Base-by-base conservation (phyloP, 352 stramenopile species). In the Pythium phragmitis region DNA sequence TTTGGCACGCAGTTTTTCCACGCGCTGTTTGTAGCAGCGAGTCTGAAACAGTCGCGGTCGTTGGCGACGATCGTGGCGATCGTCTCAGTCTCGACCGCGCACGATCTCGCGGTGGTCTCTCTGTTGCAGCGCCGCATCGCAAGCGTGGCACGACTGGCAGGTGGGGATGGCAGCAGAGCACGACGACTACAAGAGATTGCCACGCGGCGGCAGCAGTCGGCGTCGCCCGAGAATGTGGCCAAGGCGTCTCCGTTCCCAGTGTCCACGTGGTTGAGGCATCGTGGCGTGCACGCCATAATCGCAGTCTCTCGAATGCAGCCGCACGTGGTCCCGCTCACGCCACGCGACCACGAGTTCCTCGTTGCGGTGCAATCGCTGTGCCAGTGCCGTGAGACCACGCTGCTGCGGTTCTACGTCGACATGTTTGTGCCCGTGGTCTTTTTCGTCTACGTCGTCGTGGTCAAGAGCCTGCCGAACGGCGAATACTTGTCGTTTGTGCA, bases 321-420 rank as follows among this genome's bases (percentile, higher is more conserved):
- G 16, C 47, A 21, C 21, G 21, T 21, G 21, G 21, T 21, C 21
- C 21, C 0, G 9, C 33, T 39, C 21, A 12, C 23, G 4, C 3
- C 37, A 2, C 1, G 13, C 2, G 59, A 66, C 39, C 21, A 7
- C 2, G 41, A 16, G 11, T 55, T 49, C 28, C 16, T 66, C 2
- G 12, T 9, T 8, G 23, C 19, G 7, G 21, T 30, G 4, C 34
- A 17, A 3, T 16, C 8, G 12, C 43, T 60, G 4, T 54, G 30
- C 7, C 60, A 67, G 19, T 58, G 45, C 2, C 60, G 51, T 7
- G 51, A 67, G 26, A 33, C 45, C 16, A 34, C 36, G 14, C 36
- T 67, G 8, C 51, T 67, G 7, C 41, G 60, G 1, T 19, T 67
- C 13, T 67, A 67, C 51, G 30, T 67, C 19, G 60, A 61, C 36